A percentile compares a stretch with the other conserved stretches of the same genome.
Conservation (phyloP, 163 green algal species). For the Prototheca wickerhamii region DNA sequence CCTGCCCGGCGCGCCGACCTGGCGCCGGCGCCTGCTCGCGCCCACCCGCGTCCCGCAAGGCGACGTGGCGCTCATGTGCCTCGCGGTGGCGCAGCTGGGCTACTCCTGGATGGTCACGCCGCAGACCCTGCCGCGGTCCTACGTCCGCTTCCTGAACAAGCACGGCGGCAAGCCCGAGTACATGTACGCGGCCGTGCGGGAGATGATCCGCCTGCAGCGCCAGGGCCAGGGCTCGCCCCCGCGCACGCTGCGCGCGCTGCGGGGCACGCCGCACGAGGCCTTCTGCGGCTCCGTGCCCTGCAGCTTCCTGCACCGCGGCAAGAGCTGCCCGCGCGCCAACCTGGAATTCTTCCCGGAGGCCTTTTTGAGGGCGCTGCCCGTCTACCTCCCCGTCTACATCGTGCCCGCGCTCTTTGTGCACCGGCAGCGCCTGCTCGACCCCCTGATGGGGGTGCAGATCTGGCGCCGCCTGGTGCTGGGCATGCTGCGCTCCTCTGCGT, state of each 20-base stretch:
- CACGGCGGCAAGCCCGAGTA: slow-evolving; percentile 47
- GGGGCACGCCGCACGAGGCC: slow-evolving; percentile 26
- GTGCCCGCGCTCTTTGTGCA: slow-evolving; percentile 81
- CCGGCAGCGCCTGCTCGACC: slow-evolving; percentile 52
- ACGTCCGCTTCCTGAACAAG: slow-evolving; percentile 79
- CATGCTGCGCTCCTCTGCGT: slow-evolving; percentile 58
- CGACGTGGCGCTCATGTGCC: slow-evolving; percentile 78
- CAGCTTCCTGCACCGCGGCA: slow-evolving; percentile 43
- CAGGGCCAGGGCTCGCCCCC: not conserved
- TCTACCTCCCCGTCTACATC: slow-evolving; percentile 76
- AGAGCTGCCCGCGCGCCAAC: slow-evolving; percentile 33
- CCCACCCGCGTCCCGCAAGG: slow-evolving; percentile 68
- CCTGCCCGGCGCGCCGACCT: slow-evolving; percentile 37
- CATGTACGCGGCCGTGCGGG: slow-evolving; percentile 18
- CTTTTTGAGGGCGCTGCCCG: slow-evolving; percentile 47
- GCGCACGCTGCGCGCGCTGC: slow-evolving; percentile 24
- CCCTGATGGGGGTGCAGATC: slow-evolving; percentile 41
- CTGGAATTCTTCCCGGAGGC: slow-evolving; percentile 44
- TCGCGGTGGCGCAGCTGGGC: slow-evolving; percentile 36
- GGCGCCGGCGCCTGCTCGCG: slow-evolving; percentile 48
- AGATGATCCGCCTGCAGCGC: slow-evolving; percentile 14
- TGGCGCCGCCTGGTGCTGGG: slow-evolving; percentile 39
- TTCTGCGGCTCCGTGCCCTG: slow-evolving; percentile 27
- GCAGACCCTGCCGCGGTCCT: slow-evolving; percentile 59
- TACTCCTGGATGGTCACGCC: slow-evolving; percentile 83